Conservation (phyloP, 495 filamentous ascomycete genomes). For the Bombardia bombarda region DNA sequence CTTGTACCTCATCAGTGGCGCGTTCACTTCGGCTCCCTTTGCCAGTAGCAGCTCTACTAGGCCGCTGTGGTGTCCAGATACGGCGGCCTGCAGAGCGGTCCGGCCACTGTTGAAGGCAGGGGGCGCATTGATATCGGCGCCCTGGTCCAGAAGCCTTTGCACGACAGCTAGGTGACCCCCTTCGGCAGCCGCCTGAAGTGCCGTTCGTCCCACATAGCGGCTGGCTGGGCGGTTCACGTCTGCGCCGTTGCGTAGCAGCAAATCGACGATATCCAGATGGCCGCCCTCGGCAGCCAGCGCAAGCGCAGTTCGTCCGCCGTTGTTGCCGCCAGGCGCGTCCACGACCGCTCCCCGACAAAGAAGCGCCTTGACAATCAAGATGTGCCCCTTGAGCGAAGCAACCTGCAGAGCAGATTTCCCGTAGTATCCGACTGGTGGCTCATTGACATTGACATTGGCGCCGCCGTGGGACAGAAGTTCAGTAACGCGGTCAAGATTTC, state of each 20-base stretch:
- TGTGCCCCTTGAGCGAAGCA: constrained; percentile 22
- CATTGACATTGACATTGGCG: too few relatives aligned
- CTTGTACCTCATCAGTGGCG: constrained; percentile 10
- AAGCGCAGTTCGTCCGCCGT: constrained; percentile 20
- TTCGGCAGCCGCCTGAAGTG: constrained; percentile 26
- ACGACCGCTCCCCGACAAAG: constrained; percentile 19
- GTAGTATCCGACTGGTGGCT: constrained; percentile 20
- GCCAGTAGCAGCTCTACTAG: constrained; percentile 14
- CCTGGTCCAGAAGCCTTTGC: constrained; percentile 14
- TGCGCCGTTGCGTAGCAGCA: constrained; percentile 17
- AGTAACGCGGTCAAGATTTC: too few relatives aligned
- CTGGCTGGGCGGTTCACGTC: constrained; percentile 7
- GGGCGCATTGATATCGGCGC: constrained; percentile 24
- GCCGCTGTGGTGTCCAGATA: not conserved
- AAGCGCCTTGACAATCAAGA: constrained; percentile 17
- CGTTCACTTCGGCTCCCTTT: constrained; percentile 16
- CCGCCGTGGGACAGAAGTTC: too few relatives aligned
- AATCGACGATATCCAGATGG: constrained; percentile 16
- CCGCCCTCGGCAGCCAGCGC: constrained; percentile 21
- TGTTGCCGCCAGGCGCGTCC: constrained; percentile 23
- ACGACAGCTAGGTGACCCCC: constrained; percentile 11
- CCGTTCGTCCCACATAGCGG: constrained; percentile 12
- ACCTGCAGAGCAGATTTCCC: constrained; percentile 28
- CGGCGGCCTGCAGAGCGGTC: constrained; percentile 22
- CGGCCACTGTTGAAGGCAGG: constrained; percentile 10